These are phyloP conservation scores for Corynascus novoguineensis DNA, from an alignment of 495 filamentous ascomycete species.

Conservation along the genomic window DNA sequence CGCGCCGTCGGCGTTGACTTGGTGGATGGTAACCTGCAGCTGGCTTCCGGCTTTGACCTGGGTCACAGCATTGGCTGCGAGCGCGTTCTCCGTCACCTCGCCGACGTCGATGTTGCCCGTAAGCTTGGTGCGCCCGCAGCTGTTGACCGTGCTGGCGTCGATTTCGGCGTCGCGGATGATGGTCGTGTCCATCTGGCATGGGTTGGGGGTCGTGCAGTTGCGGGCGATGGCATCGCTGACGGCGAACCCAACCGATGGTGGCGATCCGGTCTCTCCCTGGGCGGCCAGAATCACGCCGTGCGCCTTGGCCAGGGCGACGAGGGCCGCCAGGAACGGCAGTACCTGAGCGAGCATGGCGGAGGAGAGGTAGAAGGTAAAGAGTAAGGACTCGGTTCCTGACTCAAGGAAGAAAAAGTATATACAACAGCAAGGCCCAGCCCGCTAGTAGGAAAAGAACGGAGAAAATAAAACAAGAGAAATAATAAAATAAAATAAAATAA, in stretches of 20 bases:
- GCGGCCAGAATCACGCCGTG: conserved; percentile 43
- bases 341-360: background rate
- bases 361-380: too few relatives aligned
- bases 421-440: conserved; percentile 3
- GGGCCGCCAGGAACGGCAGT: conserved; percentile 32
- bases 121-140: conserved; percentile 47
- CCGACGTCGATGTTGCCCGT: conserved; percentile 51
- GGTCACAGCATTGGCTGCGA: conserved; percentile 41
- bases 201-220: conserved; percentile 48
- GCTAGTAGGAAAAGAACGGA: background rate
- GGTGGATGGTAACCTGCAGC: conserved; percentile 44
- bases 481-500: background rate
- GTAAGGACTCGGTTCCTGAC: background rate
- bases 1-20: conserved; percentile 53
- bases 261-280: conserved; percentile 37
- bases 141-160: conserved; percentile 40
- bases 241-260: conserved; percentile 40
- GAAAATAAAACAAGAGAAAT: background rate
- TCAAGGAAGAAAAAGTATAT: background rate
- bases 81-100: conserved; percentile 47
- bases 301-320: conserved; percentile 33
- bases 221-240: conserved; percentile 39
- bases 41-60: conserved; percentile 36
- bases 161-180: conserved; percentile 51
- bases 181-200: conserved; percentile 48